Percentiles rank a stretch among this genome's conserved stretches.
phyloP scores from a whole-genome alignment of 495 filamentous ascomycete genomes.

The Alectoria sarmentosa region DNA sequence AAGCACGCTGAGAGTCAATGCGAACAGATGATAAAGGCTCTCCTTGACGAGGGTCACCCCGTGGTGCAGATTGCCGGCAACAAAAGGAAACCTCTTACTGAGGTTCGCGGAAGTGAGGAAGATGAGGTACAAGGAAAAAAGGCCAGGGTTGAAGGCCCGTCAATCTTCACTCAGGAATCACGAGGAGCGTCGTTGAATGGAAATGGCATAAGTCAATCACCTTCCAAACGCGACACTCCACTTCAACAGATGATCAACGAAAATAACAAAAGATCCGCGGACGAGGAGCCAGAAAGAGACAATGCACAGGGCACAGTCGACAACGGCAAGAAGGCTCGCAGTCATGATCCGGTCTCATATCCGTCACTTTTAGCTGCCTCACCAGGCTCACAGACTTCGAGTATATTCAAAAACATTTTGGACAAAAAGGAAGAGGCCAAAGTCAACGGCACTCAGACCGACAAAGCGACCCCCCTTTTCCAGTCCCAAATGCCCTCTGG shows the following conservation, averaged over 20 bases:
- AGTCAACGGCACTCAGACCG: neutral
- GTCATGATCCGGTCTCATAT: conserved; percentile 17
- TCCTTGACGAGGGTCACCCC: conserved; percentile 12
- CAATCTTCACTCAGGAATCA: conserved; percentile 8
- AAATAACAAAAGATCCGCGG: conserved; percentile 29
- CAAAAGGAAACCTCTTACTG: conserved; percentile 15
- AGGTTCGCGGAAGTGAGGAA: conserved; percentile 7
- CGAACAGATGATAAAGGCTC: conserved; percentile 17
- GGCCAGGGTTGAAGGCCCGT: conserved; percentile 5
- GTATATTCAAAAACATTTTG: conserved; percentile 33
- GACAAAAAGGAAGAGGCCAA: conserved; percentile 9
- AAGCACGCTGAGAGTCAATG: conserved; percentile 18
- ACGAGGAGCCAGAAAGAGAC: conserved; percentile 4
- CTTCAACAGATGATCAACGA: neutral
- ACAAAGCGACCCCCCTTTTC: neutral
- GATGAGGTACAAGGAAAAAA: neutral
- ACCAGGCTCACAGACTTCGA: conserved; percentile 33
- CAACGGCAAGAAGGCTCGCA: conserved; percentile 20
- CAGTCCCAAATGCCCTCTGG: neutral
- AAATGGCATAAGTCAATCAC: neutral
- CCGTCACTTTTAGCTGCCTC: conserved; percentile 17
- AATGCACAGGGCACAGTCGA: conserved; percentile 30
- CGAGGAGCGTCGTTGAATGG: neutral
- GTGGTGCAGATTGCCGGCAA: conserved; percentile 7
- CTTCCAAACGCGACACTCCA: neutral